A percentile compares a stretch with the other conserved stretches of the same genome.
These are phyloP conservation scores for Phaseolus lunatus DNA, from an alignment of 306 rosid species.

Conservation along the genomic window DNA sequence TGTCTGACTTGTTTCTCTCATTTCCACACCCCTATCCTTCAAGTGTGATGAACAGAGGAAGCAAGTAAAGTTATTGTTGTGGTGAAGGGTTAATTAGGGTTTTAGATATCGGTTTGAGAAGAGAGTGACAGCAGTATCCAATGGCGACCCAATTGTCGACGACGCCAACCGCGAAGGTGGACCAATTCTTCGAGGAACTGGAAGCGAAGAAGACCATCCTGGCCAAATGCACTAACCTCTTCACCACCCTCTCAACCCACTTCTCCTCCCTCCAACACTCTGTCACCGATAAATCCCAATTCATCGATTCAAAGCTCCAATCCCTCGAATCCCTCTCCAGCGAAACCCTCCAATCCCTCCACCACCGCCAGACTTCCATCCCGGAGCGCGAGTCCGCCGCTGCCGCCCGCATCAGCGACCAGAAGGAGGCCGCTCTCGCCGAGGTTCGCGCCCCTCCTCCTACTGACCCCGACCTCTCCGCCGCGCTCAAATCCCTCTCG, in stretches of 20 bases:
- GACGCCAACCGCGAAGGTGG: conserved; percentile 52
- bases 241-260: conserved; percentile 58
- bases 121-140: not conserved
- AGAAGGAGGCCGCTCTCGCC: conserved; percentile 59
- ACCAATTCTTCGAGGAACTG: conserved; percentile 67
- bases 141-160: conserved; percentile 70
- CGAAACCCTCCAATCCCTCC: conserved; percentile 60
- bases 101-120: conserved; percentile 26
- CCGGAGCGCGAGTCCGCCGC: conserved; percentile 69
- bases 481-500: conserved; percentile 59
- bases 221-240: conserved; percentile 62
- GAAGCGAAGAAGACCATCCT: conserved; percentile 62
- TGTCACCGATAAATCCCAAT: conserved; percentile 61
- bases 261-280: conserved; percentile 63
- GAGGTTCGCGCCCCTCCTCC: conserved; percentile 48
- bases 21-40: no score
- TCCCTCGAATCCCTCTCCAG: conserved; percentile 54
- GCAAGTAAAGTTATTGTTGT: not conserved
- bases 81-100: conserved; percentile 38
- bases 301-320: conserved; percentile 62
- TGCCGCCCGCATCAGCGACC: conserved; percentile 59
- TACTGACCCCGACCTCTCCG: conserved; percentile 47
- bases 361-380: conserved; percentile 60
- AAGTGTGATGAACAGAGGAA: not conserved
- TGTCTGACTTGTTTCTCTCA: no score